A percentile compares a stretch with the other conserved stretches of the same genome.
Evolutionary conservation across 805 yeast genomes (phyloP).

Genomic region (Alloascoidea africana): DNA sequence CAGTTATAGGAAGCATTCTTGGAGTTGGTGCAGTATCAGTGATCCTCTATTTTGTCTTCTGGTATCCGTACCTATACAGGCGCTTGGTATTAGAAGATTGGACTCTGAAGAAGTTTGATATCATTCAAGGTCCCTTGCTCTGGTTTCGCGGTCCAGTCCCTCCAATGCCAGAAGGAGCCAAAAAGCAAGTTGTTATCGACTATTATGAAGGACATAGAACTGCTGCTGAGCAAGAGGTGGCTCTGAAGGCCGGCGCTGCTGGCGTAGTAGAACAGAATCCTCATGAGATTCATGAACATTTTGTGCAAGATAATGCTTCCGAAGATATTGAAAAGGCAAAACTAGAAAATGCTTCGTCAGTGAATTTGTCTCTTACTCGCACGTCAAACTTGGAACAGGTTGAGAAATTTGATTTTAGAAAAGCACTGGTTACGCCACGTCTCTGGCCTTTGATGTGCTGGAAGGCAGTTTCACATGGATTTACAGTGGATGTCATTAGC

Average conservation of each 20-base stretch:
- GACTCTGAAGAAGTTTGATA: conserved; percentile 44
- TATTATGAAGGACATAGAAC: conserved; percentile 48
- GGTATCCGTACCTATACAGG: conserved; percentile 49
- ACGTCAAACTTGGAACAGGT: conserved; percentile 3
- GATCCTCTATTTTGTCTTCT: conserved; percentile 32
- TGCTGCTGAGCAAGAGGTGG: conserved; percentile 10
- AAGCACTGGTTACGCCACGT: no score
- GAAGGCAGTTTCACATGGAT: conserved; percentile 35
- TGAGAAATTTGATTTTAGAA: background rate
- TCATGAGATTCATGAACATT: conserved; percentile 7
- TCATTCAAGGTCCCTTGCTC: conserved; percentile 44
- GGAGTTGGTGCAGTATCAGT: conserved; percentile 51
- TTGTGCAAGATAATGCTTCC: conserved; percentile 11
- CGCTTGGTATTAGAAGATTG: conserved; percentile 47
- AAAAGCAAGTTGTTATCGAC: conserved; percentile 35
- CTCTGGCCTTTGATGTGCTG: conserved; percentile 6
- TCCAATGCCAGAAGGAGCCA: conserved; percentile 43
- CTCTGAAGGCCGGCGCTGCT: conserved; percentile 7
- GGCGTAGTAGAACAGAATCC: conserved; percentile 5
- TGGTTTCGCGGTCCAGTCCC: conserved; percentile 44
- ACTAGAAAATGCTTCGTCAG: no score
- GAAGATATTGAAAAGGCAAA: conserved; percentile 11
- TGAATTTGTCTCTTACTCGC: conserved; percentile 8
- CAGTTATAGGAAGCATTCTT: conserved; percentile 41
- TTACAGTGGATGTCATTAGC: conserved; percentile 45